Evolutionary conservation across 2,329 filamentous ascomycete species (phyloP).

Genomic region (Madurella fahalii): DNA sequence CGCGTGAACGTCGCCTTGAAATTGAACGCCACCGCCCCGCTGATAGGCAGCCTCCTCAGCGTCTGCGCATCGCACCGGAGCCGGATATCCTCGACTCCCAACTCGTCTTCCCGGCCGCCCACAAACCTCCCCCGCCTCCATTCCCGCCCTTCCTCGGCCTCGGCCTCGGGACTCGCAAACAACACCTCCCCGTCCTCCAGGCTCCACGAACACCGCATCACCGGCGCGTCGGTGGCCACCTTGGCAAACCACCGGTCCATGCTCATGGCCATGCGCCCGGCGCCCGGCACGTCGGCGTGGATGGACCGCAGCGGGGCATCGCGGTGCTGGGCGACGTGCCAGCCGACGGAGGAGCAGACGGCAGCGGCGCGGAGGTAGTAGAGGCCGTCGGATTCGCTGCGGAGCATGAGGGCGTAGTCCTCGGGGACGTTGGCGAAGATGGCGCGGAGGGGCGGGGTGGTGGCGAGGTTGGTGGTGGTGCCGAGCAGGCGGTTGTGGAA

Average conservation of each 20-base stretch:
- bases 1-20: constrained; percentile 85
- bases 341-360: constrained; percentile 75
- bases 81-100: constrained; percentile 57
- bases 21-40: constrained; percentile 74
- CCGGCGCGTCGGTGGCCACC: constrained; percentile 67
- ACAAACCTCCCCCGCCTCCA: constrained; percentile 58
- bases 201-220: constrained; percentile 82
- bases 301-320: constrained; percentile 67
- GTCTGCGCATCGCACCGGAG: constrained; percentile 89
- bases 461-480: constrained; percentile 56
- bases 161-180: constrained; percentile 66
- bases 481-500: constrained; percentile 67
- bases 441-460: constrained; percentile 62
- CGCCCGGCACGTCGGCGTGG: constrained; percentile 71
- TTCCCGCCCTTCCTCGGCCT: constrained; percentile 55
- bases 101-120: constrained; percentile 34
- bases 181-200: constrained; percentile 72
- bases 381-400: constrained; percentile 65
- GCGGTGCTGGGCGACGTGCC: constrained; percentile 73
- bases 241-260: constrained; percentile 87
- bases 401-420: constrained; percentile 74
- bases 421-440: constrained; percentile 77
- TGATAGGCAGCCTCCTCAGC: constrained; percentile 70
- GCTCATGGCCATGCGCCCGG: constrained; percentile 80
- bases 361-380: constrained; percentile 74